Percentiles rank a stretch among this genome's conserved stretches.
These are phyloP conservation scores for Vinca minor DNA, from an alignment of 257 asterid species.

Conservation along the genomic window DNA sequence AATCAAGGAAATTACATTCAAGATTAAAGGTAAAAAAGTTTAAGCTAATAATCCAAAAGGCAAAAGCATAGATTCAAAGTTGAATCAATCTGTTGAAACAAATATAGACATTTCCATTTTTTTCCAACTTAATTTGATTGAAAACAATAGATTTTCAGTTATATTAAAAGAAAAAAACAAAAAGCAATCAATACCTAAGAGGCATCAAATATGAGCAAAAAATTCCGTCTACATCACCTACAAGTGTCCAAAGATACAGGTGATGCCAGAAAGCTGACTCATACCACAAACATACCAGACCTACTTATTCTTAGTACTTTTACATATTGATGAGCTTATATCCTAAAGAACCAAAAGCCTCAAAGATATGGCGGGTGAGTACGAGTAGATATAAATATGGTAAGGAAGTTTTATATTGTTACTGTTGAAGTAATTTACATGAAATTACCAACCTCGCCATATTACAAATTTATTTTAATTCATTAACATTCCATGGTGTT, in stretches of 20 bases:
- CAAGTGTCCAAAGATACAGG: not conserved
- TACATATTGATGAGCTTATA: not conserved
- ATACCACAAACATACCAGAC: not conserved
- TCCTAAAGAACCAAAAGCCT: not conserved
- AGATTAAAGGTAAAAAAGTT: constrained; percentile 2
- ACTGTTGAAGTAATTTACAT: not conserved
- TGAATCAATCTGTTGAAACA: not conserved
- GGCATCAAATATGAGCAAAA: not conserved
- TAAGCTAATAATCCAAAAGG: not conserved
- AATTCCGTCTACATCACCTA: not conserved
- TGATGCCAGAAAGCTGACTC: not conserved
- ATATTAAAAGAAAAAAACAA: not conserved
- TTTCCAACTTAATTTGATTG: not conserved
- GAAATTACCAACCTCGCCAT: not conserved
- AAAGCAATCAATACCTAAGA: not conserved
- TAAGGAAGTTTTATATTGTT: not conserved
- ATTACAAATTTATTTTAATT: not conserved
- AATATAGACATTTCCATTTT: not conserved
- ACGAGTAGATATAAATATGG: no score
- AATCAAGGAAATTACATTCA: constrained; percentile 10
- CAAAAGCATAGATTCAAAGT: not conserved
- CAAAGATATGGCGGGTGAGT: not conserved
- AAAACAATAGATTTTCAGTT: not conserved
- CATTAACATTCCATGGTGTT: not conserved
- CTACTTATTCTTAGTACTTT: not conserved